Conservation (phyloP, 352 stramenopile species). For the Globisporangium yorkense region DNA sequence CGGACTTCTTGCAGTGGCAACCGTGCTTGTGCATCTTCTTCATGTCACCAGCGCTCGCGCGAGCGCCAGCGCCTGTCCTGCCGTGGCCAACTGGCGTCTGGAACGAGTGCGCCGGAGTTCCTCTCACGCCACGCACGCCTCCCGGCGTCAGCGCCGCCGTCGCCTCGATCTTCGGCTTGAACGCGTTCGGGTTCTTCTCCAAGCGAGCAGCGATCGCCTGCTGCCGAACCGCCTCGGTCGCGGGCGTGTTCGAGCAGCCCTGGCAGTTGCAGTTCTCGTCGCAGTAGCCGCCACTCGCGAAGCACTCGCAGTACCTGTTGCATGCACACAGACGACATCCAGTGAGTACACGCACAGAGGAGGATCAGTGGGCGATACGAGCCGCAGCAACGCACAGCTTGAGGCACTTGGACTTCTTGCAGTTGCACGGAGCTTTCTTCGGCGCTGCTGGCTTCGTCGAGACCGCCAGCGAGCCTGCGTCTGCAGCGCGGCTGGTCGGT, state of each 20-base stretch:
- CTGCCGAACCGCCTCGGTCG: slow-evolving; percentile 61
- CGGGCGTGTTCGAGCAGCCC: slow-evolving; percentile 86
- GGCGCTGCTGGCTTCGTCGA: slow-evolving; percentile 4
- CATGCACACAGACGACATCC: not conserved
- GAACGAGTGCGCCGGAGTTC: slow-evolving; percentile 8
- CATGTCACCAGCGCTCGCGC: slow-evolving; percentile 16
- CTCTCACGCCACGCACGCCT: not conserved
- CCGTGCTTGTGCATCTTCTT: slow-evolving; percentile 92
- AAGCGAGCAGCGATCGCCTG: slow-evolving; percentile 88
- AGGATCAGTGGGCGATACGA: not conserved
- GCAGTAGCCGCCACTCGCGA: slow-evolving; percentile 90
- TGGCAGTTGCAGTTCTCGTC: slow-evolving; percentile 91
- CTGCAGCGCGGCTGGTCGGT: slow-evolving; percentile 9
- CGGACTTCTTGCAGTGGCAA: slow-evolving; percentile 96
- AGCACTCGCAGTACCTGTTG: slow-evolving; percentile 93
- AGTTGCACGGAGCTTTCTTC: slow-evolving; percentile 91
- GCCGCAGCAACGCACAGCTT: slow-evolving; percentile 75
- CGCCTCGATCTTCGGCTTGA: slow-evolving; percentile 93
- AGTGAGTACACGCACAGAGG: not conserved
- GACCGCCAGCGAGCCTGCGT: slow-evolving; percentile 6
- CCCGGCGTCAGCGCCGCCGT: slow-evolving; percentile 2
- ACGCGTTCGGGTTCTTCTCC: slow-evolving; percentile 93
- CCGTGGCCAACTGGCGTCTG: slow-evolving; percentile 15
- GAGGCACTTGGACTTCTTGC: slow-evolving; percentile 97
- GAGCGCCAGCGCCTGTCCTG: slow-evolving; percentile 7